A percentile compares a stretch with the other conserved stretches of the same genome.
Evolutionary conservation across 2,329 filamentous ascomycete genomes (phyloP).

Genomic region (Metarhizium album): DNA sequence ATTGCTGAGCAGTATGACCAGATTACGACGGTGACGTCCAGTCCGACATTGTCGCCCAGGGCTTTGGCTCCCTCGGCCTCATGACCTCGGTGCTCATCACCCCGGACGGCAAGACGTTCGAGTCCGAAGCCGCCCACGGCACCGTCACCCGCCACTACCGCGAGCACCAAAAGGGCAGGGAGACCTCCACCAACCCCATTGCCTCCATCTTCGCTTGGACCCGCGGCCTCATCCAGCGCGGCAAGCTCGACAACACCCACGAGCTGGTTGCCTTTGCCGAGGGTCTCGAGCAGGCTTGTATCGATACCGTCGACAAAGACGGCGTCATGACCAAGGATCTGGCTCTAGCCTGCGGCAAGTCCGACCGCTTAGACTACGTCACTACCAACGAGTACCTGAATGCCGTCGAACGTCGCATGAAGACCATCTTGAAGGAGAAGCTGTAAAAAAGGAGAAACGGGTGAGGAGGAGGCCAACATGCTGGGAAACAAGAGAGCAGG

Average conservation of each 20-base stretch:
- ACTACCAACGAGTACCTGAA: constrained; percentile 86
- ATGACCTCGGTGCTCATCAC: constrained; percentile 98
- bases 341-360: constrained; percentile 88
- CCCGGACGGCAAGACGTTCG: constrained; percentile 91
- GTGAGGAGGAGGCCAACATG: neutral
- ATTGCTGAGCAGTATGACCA: constrained; percentile 23
- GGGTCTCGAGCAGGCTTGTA: constrained; percentile 81
- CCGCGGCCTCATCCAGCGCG: constrained; percentile 83
- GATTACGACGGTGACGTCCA: constrained; percentile 99
- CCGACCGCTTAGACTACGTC: constrained; percentile 72
- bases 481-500: neutral
- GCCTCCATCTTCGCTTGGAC: constrained; percentile 99
- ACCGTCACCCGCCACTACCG: constrained; percentile 98
- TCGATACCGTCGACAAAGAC: constrained; percentile 88
- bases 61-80: constrained; percentile 92
- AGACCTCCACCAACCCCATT: constrained; percentile 97
- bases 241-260: constrained; percentile 84
- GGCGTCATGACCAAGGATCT: constrained; percentile 99
- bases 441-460: constrained; percentile 46
- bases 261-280: constrained; percentile 88
- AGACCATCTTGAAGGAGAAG: constrained; percentile 69
- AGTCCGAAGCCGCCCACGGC: constrained; percentile 95
- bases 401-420: constrained; percentile 84
- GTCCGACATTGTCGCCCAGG: constrained; percentile 96
- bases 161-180: constrained; percentile 94